These are phyloP conservation scores for Colletotrichum sp. DNA, from an alignment of 2,329 filamentous ascomycete species.

Conservation along the genomic window DNA sequence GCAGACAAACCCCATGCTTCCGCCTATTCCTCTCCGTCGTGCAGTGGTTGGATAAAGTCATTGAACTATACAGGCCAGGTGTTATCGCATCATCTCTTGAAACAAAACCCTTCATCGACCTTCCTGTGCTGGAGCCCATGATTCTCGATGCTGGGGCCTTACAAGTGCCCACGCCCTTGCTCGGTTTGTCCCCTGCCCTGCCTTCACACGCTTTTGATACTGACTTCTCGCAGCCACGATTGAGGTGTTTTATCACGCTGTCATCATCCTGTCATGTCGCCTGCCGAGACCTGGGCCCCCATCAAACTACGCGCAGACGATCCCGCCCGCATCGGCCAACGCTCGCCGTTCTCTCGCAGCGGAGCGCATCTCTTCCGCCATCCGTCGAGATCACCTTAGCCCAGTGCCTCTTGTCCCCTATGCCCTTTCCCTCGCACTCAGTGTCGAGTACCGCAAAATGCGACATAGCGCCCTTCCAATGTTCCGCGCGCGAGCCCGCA, in stretches of 20 bases:
- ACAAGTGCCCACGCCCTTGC: slow-evolving; percentile 50
- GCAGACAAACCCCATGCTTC: slow-evolving; percentile 58
- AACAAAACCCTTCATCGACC: slow-evolving; percentile 54
- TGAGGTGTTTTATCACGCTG: slow-evolving; percentile 68
- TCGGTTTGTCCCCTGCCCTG: slow-evolving; percentile 43
- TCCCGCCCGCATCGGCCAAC: slow-evolving; percentile 55
- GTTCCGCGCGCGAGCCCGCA: slow-evolving; percentile 61
- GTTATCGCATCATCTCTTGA: slow-evolving; percentile 23
- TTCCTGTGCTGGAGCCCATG: slow-evolving; percentile 63
- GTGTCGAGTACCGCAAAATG: slow-evolving; percentile 69
- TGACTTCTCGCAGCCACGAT: slow-evolving; percentile 55
- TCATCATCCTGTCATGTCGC: slow-evolving; percentile 68
- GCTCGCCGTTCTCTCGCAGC: slow-evolving; percentile 62
- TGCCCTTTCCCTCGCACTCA: slow-evolving; percentile 64
- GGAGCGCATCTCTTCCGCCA: slow-evolving; percentile 61
- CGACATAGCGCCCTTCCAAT: slow-evolving; percentile 63
- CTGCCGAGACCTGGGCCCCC: slow-evolving; percentile 46
- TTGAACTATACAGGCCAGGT: slow-evolving; percentile 64
- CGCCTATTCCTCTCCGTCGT: slow-evolving; percentile 61
- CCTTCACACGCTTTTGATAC: neutral
- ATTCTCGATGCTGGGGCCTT: slow-evolving; percentile 59
- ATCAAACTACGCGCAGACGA: slow-evolving; percentile 42
- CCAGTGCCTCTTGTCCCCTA: slow-evolving; percentile 67
- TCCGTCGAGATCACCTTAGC: slow-evolving; percentile 55
- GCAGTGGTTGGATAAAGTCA: slow-evolving; percentile 61